These are phyloP conservation scores for Castanea sativa DNA, from an alignment of 306 rosid genomes.

Conservation along the genomic window DNA sequence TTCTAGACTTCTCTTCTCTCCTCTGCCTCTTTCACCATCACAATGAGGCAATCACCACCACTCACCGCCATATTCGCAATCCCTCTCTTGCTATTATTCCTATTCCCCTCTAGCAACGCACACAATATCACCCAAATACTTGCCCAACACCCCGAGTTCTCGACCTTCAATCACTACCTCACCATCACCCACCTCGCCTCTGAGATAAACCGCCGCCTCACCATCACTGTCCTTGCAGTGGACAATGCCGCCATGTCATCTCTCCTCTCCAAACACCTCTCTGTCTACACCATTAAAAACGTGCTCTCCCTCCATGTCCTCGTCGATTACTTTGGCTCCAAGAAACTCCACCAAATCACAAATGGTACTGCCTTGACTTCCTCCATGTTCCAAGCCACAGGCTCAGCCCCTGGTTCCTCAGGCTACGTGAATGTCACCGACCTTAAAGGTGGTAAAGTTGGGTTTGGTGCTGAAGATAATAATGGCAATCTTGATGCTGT, in stretches of 20 bases:
- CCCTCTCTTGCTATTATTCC: slow-evolving; percentile 22
- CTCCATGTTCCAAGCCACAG: slow-evolving; percentile 78
- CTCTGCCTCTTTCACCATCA: neutral
- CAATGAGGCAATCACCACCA: slow-evolving; percentile 7
- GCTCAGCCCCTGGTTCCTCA: slow-evolving; percentile 68
- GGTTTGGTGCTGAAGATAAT: slow-evolving; percentile 65
- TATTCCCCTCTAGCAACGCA: slow-evolving; percentile 25
- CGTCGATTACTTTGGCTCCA: slow-evolving; percentile 87
- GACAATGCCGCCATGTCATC: slow-evolving; percentile 87
- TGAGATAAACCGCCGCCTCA: slow-evolving; percentile 88
- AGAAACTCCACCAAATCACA: slow-evolving; percentile 80
- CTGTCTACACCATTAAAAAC: slow-evolving; percentile 61
- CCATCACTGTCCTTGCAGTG: slow-evolving; percentile 85
- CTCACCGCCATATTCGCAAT: slow-evolving; percentile 13
- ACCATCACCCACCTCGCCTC: slow-evolving; percentile 81
- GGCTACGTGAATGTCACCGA: slow-evolving; percentile 89
- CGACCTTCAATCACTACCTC: slow-evolving; percentile 92
- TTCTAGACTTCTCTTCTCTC: neutral
- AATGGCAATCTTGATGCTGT: slow-evolving; percentile 53
- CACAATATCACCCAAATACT: slow-evolving; percentile 81
- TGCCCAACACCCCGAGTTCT: slow-evolving; percentile 61
- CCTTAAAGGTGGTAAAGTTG: slow-evolving; percentile 75
- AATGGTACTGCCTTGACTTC: slow-evolving; percentile 66
- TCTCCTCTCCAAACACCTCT: slow-evolving; percentile 56
- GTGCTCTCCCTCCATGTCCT: slow-evolving; percentile 86